A percentile compares a stretch with the other conserved stretches of the same genome.
Evolutionary conservation across 1,284 basidiomycete genomes (phyloP).

Genomic region (Marasmius sp.): DNA sequence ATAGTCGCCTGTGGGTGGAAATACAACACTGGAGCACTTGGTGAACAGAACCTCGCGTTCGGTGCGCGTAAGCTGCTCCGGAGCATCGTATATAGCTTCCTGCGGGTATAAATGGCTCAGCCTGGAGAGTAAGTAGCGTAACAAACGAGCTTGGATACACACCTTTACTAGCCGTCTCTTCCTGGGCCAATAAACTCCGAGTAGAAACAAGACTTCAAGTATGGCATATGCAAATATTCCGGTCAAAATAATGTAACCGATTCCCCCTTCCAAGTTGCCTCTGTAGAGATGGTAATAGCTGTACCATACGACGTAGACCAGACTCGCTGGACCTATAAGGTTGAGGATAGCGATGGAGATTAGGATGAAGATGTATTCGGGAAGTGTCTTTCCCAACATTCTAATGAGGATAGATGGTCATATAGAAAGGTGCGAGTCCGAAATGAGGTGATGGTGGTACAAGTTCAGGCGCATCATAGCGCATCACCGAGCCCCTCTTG

Average conservation of each 20-base stretch:
- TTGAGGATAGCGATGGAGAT: slow-evolving; percentile 46
- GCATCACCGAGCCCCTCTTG: no score
- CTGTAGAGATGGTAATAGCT: slow-evolving; percentile 16
- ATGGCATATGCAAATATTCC: slow-evolving; percentile 35
- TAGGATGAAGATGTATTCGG: slow-evolving; percentile 57
- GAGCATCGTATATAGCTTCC: slow-evolving; percentile 42
- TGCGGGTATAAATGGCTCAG: slow-evolving; percentile 8
- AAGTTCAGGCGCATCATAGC: no score
- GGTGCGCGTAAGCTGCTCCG: slow-evolving; percentile 35
- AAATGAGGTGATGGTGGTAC: no score
- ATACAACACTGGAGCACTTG: slow-evolving; percentile 16
- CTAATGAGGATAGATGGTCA: no score
- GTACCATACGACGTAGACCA: slow-evolving; percentile 36
- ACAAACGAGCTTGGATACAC: slow-evolving; percentile 12
- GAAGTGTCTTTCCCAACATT: slow-evolving; percentile 46
- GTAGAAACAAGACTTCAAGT: slow-evolving; percentile 49
- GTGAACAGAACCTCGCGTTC: slow-evolving; percentile 49
- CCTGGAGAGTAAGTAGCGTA: not conserved
- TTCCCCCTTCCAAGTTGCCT: slow-evolving; percentile 21
- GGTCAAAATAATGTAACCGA: slow-evolving; percentile 26
- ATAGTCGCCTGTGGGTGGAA: slow-evolving; percentile 25
- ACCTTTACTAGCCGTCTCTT: slow-evolving; percentile 47
- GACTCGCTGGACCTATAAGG: slow-evolving; percentile 48
- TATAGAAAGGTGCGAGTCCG: no score
- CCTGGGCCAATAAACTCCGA: slow-evolving; percentile 50